Evolutionary conservation across 192 early-diverging fungal species (phyloP), one percentile per base, ranked within the genome.

Genomic region (Backusella morwellensis): DNA sequence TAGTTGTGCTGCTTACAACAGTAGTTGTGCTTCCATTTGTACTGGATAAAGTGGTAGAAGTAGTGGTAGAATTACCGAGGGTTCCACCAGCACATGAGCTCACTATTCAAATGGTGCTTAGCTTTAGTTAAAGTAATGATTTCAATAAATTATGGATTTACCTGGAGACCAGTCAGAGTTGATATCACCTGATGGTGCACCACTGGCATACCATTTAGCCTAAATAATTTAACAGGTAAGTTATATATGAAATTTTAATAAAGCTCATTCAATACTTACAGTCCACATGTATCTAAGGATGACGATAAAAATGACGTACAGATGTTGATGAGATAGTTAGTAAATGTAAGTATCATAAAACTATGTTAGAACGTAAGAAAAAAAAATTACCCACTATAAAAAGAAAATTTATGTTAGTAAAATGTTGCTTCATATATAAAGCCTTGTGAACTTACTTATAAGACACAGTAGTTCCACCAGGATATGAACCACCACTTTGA

Each of bases 201-300:
- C 72, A 21, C 80, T 67, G 32, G 80, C 56, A 56, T 79, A 84
- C 83, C 85, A 88, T 67, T 81, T 80, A 44, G 85, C 78, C 32
- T 77, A 72, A 6, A 66, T 42, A 66, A 66, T 66, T 35, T 41
- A 38, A 29, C 21, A 54, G 36, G 3, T 26, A 47, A 29, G 23
- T 14, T 32, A 35, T 35, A 29, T 29, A 44, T 35, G 42, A 59
- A 0, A 35, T 38, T 73, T 38, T 4, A 1, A 23, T 21, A 70
- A 54, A 56, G 26, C 17, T 6, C 6, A 35, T 35, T 38, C 1
- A 50, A 19, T 32, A 71, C 50, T 72, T 77, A 74, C 77, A 26
- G 68, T 75, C 82, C 84, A 88, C 35, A 83, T 82, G 14, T 80
- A 83, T 44, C 86, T 85, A 70, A 12, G 9, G 8, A 11, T 41